Percentiles rank a stretch among this genome's conserved stretches.
Conservation (phyloP, 306 rosid genomes). For the Quercus cerris region DNA sequence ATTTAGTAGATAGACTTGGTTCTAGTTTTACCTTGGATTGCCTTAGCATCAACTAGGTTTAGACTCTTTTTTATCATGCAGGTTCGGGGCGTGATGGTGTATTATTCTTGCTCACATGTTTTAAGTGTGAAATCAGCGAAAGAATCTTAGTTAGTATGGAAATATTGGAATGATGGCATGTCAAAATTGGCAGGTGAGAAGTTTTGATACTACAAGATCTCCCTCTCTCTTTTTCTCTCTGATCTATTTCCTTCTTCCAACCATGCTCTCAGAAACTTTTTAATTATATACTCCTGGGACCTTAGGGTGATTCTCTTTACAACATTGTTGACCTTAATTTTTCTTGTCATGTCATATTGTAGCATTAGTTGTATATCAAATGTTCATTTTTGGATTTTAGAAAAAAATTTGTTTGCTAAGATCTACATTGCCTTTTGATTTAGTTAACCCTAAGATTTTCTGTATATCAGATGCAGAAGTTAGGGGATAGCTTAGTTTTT, state of each 20-base stretch:
- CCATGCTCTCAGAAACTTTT: not conserved
- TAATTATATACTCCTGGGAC: not conserved
- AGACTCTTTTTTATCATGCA: conserved; percentile 54
- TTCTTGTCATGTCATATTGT: not conserved
- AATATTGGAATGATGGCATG: conserved; percentile 15
- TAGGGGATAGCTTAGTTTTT: conserved; percentile 32
- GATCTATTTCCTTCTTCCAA: not conserved
- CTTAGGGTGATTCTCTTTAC: not conserved
- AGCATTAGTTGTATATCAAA: not conserved
- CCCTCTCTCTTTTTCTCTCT: not conserved
- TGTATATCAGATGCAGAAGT: conserved; percentile 37
- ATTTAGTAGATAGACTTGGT: not conserved
- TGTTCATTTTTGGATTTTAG: not conserved
- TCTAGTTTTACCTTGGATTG: conserved; percentile 23
- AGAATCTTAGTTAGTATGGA: conserved; percentile 12
- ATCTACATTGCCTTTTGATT: not conserved
- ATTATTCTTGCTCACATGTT: conserved; percentile 21
- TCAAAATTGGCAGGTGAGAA: conserved; percentile 48
- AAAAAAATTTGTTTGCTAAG: not conserved
- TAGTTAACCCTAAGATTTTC: conserved; percentile 27
- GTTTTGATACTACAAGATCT: not conserved
- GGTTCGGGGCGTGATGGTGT: conserved; percentile 53
- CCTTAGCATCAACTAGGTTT: conserved; percentile 49
- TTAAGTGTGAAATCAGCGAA: conserved; percentile 27
- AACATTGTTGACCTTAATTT: not conserved